A percentile compares a stretch with the other conserved stretches of the same genome.
Evolutionary conservation across 768 basidiomycete genomes (phyloP).

Genomic region (Psilocybe sp.): DNA sequence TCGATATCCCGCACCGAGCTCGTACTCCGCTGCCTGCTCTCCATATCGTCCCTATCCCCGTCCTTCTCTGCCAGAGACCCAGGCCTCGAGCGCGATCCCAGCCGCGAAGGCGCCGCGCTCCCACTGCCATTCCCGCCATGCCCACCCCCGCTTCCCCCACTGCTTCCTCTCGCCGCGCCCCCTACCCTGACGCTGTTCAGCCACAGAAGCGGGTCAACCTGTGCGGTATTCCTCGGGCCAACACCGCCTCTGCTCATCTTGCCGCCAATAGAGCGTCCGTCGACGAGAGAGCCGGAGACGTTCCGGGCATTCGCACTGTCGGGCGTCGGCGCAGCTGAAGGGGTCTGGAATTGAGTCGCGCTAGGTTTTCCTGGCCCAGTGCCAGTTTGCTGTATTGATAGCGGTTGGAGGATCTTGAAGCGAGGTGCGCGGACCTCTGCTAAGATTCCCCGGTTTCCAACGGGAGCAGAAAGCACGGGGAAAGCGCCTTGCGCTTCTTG

Average conservation of each 20-base stretch:
- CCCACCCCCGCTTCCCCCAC: slow-evolving; percentile 45
- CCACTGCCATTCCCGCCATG: slow-evolving; percentile 30
- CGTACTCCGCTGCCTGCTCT: slow-evolving; percentile 41
- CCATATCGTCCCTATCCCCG: slow-evolving; percentile 15
- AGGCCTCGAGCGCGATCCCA: slow-evolving; percentile 36
- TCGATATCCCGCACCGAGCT: slow-evolving; percentile 36
- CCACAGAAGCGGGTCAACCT: slow-evolving; percentile 72
- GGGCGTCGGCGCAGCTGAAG: slow-evolving; percentile 3
- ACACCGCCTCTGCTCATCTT: slow-evolving; percentile 49
- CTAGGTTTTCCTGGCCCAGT: background rate
- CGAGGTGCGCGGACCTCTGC: slow-evolving; percentile 65
- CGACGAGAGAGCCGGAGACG: background rate
- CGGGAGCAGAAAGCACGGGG: slow-evolving; percentile 61
- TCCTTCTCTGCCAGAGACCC: slow-evolving; percentile 5
- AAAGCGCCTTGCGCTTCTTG: slow-evolving; percentile 23
- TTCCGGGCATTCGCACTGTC: background rate
- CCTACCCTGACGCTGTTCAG: slow-evolving; percentile 71
- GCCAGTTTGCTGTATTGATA: background rate
- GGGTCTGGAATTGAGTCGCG: background rate
- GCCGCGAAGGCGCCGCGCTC: slow-evolving; percentile 43
- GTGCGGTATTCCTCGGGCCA: slow-evolving; percentile 45
- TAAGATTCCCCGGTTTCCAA: slow-evolving; percentile 64
- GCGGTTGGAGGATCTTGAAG: background rate
- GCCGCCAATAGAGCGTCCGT: slow-evolving; percentile 27
- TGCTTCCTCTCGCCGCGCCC: slow-evolving; percentile 45